Evolutionary conservation across 495 filamentous ascomycete species (phyloP).

Genomic region (Penicillium arizonense): DNA sequence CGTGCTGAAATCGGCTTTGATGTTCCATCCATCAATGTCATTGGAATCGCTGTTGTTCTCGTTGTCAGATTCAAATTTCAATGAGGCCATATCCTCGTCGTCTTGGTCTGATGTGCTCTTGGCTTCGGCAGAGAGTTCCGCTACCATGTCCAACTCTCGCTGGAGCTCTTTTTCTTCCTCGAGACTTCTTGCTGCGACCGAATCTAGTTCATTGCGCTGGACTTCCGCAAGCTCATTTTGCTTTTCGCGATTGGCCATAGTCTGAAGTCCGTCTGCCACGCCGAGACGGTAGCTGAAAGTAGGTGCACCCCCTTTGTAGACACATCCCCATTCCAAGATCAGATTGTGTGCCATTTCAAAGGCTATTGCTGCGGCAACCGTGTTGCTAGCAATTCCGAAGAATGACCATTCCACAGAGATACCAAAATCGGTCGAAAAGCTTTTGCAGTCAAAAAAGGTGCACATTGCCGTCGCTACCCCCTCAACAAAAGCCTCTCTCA

Average conservation of each 20-base stretch:
- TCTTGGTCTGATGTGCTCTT: too few relatives aligned
- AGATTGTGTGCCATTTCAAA: conserved; percentile 31
- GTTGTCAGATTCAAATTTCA: neutral
- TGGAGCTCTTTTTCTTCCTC: conserved; percentile 7
- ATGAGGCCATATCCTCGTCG: neutral
- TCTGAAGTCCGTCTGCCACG: conserved; percentile 21
- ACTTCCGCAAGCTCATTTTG: conserved; percentile 15
- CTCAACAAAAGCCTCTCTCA: conserved; percentile 4
- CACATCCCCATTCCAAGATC: conserved; percentile 24
- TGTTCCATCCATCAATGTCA: neutral
- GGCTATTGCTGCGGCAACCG: conserved; percentile 25
- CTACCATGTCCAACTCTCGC: neutral
- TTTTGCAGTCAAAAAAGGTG: conserved; percentile 11
- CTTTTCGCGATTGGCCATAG: conserved; percentile 26
- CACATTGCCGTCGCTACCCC: conserved; percentile 6
- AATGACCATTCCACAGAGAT: conserved; percentile 18
- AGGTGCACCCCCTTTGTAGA: conserved; percentile 18
- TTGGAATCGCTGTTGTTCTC: neutral
- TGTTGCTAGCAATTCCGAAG: conserved; percentile 32
- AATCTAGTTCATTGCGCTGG: conserved; percentile 19
- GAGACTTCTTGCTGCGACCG: conserved; percentile 11
- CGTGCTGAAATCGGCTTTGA: conserved; percentile 11
- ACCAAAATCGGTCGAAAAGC: neutral
- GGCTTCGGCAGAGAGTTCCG: too few relatives aligned
- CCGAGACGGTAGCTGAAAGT: conserved; percentile 30